phyloP scores from a whole-genome alignment of 371 early-diverging fungal genomes.

The Mucor mucedo region DNA sequence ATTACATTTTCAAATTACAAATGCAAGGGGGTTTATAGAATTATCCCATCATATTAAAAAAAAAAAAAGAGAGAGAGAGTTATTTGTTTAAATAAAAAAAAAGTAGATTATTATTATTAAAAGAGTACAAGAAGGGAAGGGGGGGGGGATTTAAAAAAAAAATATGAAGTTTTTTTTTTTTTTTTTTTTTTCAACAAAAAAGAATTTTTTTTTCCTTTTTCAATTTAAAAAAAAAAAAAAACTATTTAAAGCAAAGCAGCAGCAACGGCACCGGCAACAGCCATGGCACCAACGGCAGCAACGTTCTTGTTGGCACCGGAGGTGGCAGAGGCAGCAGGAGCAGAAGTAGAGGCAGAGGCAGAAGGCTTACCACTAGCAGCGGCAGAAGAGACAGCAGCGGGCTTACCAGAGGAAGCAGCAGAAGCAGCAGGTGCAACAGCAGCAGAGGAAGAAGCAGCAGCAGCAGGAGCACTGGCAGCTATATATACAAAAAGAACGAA shows the following conservation, averaged over 20 bases:
- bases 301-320: constrained; percentile 36
- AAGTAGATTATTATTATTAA: no score
- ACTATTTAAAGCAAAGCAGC: constrained; percentile 33
- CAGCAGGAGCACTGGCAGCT: constrained; percentile 8
- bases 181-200: neutral
- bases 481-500: neutral
- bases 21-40: no score
- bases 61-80: no score
- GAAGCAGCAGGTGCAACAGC: constrained; percentile 10
- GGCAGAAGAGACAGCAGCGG: no score
- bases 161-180: neutral
- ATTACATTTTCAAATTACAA: no score
- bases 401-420: neutral
- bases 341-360: constrained; percentile 13
- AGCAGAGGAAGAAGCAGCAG: constrained; percentile 15
- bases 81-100: no score
- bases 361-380: no score
- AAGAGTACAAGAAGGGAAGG: no score
- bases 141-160: neutral
- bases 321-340: constrained; percentile 10
- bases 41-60: no score
- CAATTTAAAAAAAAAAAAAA: neutral
- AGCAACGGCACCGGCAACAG: constrained; percentile 36
- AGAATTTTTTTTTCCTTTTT: constrained; percentile 1
- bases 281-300: constrained; percentile 32